These are phyloP conservation scores for Datura wrightii DNA, from an alignment of 257 asterid genomes.

Conservation along the genomic window DNA sequence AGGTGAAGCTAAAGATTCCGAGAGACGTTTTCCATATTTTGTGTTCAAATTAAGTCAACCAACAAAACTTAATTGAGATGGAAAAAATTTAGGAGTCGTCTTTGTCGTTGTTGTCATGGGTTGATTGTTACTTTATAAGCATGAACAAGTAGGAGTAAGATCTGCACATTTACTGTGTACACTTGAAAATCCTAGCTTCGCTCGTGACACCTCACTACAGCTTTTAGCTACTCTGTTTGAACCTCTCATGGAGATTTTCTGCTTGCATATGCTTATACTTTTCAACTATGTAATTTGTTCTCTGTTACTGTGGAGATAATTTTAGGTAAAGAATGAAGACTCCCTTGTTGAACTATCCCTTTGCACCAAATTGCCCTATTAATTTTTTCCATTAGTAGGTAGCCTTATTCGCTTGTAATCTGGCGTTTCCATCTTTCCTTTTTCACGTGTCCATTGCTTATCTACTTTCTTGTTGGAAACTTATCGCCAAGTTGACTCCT, in stretches of 20 bases:
- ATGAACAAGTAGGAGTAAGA: neutral
- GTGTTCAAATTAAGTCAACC: neutral
- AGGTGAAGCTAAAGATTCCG: neutral
- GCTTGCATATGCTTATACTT: neutral
- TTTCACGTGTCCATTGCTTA: neutral
- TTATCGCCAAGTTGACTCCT: neutral
- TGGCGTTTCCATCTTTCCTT: neutral
- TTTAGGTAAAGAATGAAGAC: neutral
- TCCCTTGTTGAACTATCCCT: neutral
- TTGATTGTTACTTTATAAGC: neutral
- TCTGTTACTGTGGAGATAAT: neutral
- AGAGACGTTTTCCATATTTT: neutral
- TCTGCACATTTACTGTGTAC: neutral
- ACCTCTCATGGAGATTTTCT: slow-evolving; percentile 11
- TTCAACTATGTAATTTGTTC: slow-evolving; percentile 10
- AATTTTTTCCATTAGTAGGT: neutral
- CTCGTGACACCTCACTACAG: neutral
- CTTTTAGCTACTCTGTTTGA: neutral
- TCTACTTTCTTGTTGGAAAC: neutral
- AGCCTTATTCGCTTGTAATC: neutral
- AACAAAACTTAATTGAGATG: neutral
- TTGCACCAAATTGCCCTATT: neutral
- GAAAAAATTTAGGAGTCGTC: neutral
- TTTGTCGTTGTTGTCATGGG: slow-evolving; percentile 10
- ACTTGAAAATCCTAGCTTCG: neutral